Percentiles rank a stretch among this genome's conserved stretches.
Evolutionary conservation across 1,139 yeast genomes (phyloP).

Genomic region (Geotrichum klebahnii): DNA sequence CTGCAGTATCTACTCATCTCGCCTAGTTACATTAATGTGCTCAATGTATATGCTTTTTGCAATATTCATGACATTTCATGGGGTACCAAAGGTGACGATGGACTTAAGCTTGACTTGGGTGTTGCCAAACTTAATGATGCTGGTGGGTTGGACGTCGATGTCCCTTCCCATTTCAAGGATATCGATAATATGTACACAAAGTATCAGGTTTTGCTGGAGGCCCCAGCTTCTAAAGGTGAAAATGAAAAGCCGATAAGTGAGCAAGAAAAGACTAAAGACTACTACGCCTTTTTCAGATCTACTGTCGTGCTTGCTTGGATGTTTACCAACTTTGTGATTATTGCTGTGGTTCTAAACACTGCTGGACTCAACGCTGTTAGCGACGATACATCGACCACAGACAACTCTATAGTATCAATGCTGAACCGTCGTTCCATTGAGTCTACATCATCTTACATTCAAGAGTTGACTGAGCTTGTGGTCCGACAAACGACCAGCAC

Average conservation of each 20-base stretch:
- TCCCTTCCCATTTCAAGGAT: slow-evolving; percentile 61
- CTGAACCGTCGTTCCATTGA: slow-evolving; percentile 15
- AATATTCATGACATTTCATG: slow-evolving; percentile 82
- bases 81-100: slow-evolving; percentile 78
- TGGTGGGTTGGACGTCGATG: slow-evolving; percentile 57
- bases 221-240: slow-evolving; percentile 32
- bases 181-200: slow-evolving; percentile 57
- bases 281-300: slow-evolving; percentile 72
- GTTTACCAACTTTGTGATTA: slow-evolving; percentile 59
- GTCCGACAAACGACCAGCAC: slow-evolving; percentile 13
- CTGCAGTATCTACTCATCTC: slow-evolving; percentile 65
- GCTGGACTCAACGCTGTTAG: slow-evolving; percentile 49
- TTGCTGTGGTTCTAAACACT: slow-evolving; percentile 67
- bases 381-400: slow-evolving; percentile 20
- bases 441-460: slow-evolving; percentile 9
- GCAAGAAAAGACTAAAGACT: slow-evolving; percentile 45
- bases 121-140: slow-evolving; percentile 55
- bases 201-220: slow-evolving; percentile 32
- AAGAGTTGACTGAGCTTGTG: slow-evolving; percentile 13
- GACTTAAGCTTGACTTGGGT: slow-evolving; percentile 61
- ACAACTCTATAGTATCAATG: slow-evolving; percentile 8
- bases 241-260: slow-evolving; percentile 9
- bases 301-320: slow-evolving; percentile 78
- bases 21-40: slow-evolving; percentile 72
- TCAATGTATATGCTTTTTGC: slow-evolving; percentile 80